Conservation (phyloP, 2,329 filamentous ascomycete species). For the Xylariaceae sp. region DNA sequence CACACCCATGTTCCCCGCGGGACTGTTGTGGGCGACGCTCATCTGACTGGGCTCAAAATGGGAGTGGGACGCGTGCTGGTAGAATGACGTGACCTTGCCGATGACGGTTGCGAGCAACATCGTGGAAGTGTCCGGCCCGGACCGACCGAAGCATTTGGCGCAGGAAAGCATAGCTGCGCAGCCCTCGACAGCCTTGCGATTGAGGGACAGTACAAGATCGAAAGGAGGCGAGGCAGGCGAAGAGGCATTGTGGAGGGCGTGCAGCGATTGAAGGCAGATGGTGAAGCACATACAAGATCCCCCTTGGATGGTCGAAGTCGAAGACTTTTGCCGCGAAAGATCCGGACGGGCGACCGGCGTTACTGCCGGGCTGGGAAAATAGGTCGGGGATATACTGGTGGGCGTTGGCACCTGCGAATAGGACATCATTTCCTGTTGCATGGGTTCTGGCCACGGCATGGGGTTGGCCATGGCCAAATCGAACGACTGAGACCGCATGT, state of each 20-base stretch:
- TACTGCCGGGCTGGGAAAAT: conserved; percentile 32
- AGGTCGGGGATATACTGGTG: conserved; percentile 27
- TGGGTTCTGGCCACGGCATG: conserved; percentile 23
- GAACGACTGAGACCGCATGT: conserved; percentile 29
- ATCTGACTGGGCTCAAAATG: conserved; percentile 29
- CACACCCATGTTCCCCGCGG: conserved; percentile 25
- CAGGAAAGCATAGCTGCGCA: conserved; percentile 41
- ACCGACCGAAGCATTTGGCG: conserved; percentile 34
- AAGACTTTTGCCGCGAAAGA: conserved; percentile 21
- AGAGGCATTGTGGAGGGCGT: conserved; percentile 38
- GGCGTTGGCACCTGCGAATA: conserved; percentile 29
- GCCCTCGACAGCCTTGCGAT: conserved; percentile 40
- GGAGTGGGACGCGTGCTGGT: conserved; percentile 33
- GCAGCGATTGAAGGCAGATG: conserved; percentile 37
- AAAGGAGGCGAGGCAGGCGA: conserved; percentile 31
- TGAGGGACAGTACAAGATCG: conserved; percentile 36
- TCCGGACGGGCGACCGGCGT: conserved; percentile 28
- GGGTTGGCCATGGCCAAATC: conserved; percentile 26
- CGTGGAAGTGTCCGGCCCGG: conserved; percentile 35
- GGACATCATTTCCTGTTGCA: conserved; percentile 24
- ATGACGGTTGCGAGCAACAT: conserved; percentile 45
- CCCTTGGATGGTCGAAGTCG: conserved; percentile 16
- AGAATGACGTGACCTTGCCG: conserved; percentile 39
- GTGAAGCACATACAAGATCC: conserved; percentile 39
- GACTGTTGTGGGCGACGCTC: conserved; percentile 8